Conservation (phyloP, 2,329 filamentous ascomycete genomes). For the Alternaria novae-zelandiae region DNA sequence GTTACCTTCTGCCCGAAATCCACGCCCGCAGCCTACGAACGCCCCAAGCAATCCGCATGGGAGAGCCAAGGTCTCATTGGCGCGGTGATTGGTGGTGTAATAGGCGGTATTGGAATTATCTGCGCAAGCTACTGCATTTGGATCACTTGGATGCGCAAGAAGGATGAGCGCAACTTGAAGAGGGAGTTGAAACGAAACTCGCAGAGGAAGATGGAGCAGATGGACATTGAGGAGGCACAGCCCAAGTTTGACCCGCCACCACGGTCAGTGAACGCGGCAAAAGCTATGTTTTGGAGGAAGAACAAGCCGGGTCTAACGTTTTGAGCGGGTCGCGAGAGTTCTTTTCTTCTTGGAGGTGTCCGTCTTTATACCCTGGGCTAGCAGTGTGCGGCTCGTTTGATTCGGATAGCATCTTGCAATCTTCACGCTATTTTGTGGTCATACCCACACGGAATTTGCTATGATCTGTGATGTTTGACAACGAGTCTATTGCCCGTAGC, state of each 20-base stretch:
- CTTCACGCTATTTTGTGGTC: background rate
- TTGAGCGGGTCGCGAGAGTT: background rate
- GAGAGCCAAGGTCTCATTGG: conserved; percentile 46
- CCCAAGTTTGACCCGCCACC: conserved; percentile 43
- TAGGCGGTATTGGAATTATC: conserved; percentile 44
- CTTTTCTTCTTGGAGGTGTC: background rate
- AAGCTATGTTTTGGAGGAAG: conserved; percentile 42
- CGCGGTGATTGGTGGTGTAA: conserved; percentile 47
- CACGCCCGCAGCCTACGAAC: conserved; percentile 42
- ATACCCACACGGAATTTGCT: background rate
- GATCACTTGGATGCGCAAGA: conserved; percentile 35
- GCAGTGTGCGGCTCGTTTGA: conserved; percentile 15
- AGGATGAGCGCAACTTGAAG: conserved; percentile 36
- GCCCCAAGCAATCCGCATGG: conserved; percentile 38
- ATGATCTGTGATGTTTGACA: background rate
- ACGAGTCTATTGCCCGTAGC: background rate
- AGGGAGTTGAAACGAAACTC: conserved; percentile 34
- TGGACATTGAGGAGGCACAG: conserved; percentile 40
- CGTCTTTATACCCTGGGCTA: conserved; percentile 20
- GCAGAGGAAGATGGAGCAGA: conserved; percentile 39
- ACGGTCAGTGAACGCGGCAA: conserved; percentile 31
- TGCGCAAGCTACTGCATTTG: conserved; percentile 38
- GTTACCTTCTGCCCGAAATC: conserved; percentile 50
- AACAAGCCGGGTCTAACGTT: conserved; percentile 17
- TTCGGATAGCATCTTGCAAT: background rate